Percentiles rank a stretch among this genome's conserved stretches.
These are phyloP conservation scores for Saccharomyces hybrid DNA, from an alignment of 1,139 yeast genomes.

Conservation along the genomic window DNA sequence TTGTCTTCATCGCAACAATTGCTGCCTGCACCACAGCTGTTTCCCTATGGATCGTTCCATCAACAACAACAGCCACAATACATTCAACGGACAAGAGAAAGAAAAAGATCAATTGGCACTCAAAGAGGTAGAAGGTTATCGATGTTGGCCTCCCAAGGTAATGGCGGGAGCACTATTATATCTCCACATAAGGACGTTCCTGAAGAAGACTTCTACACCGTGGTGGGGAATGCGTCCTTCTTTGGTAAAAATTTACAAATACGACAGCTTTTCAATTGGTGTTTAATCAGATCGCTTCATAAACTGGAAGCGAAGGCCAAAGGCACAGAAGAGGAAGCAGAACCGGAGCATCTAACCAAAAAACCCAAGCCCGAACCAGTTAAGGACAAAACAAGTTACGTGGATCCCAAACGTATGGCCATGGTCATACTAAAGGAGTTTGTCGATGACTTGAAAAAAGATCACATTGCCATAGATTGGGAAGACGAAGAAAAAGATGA, in stretches of 20 bases:
- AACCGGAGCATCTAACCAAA: constrained; percentile 1
- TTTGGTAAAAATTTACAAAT: constrained; percentile 25
- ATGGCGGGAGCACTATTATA: constrained; percentile 17
- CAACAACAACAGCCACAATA: constrained; percentile 5
- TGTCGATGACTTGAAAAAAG: constrained; percentile 25
- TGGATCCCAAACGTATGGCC: constrained; percentile 20
- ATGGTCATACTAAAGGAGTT: constrained; percentile 25
- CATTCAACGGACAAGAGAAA: constrained; percentile 9
- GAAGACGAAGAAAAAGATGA: constrained; percentile 17
- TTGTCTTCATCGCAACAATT: constrained; percentile 14
- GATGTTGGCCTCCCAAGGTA: constrained; percentile 16
- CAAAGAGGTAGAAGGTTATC: constrained; percentile 27
- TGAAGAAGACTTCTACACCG: constrained; percentile 27
- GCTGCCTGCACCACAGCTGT: constrained; percentile 21
- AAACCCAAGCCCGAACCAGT: constrained; percentile 1
- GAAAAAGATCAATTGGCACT: constrained; percentile 16
- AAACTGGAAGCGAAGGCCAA: constrained; percentile 12
- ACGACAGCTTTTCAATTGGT: constrained; percentile 29
- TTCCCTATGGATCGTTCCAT: constrained; percentile 13
- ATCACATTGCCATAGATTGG: constrained; percentile 25
- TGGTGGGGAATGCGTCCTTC: constrained; percentile 23
- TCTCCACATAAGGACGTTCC: constrained; percentile 31
- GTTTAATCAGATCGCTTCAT: constrained; percentile 22
- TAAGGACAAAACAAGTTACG: constrained; percentile 8
- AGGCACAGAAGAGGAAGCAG: neutral